phyloP scores from a whole-genome alignment of 2,329 filamentous ascomycete genomes.

The Sarocladiaceae sp. region DNA sequence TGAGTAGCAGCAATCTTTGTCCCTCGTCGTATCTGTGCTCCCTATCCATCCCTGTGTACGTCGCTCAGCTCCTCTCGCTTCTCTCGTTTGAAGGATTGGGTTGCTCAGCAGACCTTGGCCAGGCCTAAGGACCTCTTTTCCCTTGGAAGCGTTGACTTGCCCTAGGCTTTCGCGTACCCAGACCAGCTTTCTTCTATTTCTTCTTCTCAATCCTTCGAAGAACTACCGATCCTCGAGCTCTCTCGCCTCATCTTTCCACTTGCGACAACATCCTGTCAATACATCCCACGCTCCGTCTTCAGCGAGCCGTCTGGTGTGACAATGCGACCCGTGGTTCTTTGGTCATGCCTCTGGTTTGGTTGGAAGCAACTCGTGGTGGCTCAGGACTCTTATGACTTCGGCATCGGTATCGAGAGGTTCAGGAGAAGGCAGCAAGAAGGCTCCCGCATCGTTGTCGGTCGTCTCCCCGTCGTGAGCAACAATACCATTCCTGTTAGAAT shows the following conservation, averaged over 20 bases:
- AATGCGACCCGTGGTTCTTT: not conserved
- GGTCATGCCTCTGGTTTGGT: not conserved
- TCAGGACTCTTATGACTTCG: constrained; percentile 40
- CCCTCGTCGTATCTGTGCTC: too few species aligned
- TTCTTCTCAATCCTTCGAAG: too few species aligned
- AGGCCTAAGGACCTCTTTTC: too few species aligned
- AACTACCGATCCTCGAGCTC: too few species aligned
- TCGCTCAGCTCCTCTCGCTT: too few species aligned
- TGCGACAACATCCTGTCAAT: not conserved
- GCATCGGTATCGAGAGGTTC: constrained; percentile 34
- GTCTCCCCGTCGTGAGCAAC: constrained; percentile 32
- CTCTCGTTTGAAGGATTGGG: too few species aligned
- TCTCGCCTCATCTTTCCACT: not conserved
- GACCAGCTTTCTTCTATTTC: too few species aligned
- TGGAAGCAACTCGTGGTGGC: not conserved
- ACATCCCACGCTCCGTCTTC: not conserved
- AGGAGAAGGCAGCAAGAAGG: constrained; percentile 32
- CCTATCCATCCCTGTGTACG: too few species aligned
- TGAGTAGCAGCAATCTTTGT: too few species aligned
- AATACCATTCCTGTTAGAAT: constrained; percentile 43
- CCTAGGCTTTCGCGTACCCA: too few species aligned
- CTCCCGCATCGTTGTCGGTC: constrained; percentile 34
- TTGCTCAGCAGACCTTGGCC: too few species aligned
- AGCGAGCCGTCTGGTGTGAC: not conserved
- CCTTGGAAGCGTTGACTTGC: too few species aligned